Conservation (phyloP, 768 basidiomycete species). For the Panaeolus papilionaceus region DNA sequence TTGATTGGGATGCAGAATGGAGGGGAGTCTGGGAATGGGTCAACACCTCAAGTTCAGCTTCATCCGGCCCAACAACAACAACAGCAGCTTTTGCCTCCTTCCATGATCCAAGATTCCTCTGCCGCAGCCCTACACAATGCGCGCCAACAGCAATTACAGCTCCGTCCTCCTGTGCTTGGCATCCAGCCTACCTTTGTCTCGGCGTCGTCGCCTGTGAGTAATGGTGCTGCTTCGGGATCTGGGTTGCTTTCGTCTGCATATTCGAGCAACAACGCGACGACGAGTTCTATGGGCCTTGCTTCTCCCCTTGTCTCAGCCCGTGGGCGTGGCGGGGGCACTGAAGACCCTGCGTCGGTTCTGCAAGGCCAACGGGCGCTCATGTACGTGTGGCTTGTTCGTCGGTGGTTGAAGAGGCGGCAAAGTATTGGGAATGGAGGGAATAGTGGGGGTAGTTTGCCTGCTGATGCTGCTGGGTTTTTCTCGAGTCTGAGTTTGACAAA, state of each 20-base stretch:
- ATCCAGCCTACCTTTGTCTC: constrained; percentile 71
- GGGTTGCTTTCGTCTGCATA: constrained; percentile 13
- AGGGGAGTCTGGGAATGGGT: neutral
- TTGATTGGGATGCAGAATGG: constrained; percentile 22
- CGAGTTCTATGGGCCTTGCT: constrained; percentile 30
- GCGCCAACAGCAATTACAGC: constrained; percentile 36
- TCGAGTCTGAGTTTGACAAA: constrained; percentile 12
- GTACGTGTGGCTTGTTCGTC: constrained; percentile 80
- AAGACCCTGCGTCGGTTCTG: constrained; percentile 29
- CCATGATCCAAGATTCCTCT: constrained; percentile 18
- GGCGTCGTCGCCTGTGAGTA: constrained; percentile 31
- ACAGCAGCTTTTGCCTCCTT: constrained; percentile 13
- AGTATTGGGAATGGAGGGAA: constrained; percentile 49
- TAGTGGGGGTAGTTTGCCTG: constrained; percentile 43
- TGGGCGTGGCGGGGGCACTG: constrained; percentile 23
- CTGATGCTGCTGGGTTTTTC: constrained; percentile 22
- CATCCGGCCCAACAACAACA: constrained; percentile 22
- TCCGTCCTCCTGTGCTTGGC: constrained; percentile 58
- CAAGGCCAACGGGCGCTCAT: constrained; percentile 46
- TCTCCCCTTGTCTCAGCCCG: constrained; percentile 28
- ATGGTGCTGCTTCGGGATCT: neutral
- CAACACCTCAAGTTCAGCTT: constrained; percentile 6
- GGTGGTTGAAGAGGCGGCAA: constrained; percentile 70
- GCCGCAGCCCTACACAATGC: constrained; percentile 34
- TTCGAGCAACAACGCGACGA: neutral